A percentile compares a stretch with the other conserved stretches of the same genome.
Evolutionary conservation across 805 yeast genomes (phyloP).

Genomic region (Saccharomycopsis schoenii): DNA sequence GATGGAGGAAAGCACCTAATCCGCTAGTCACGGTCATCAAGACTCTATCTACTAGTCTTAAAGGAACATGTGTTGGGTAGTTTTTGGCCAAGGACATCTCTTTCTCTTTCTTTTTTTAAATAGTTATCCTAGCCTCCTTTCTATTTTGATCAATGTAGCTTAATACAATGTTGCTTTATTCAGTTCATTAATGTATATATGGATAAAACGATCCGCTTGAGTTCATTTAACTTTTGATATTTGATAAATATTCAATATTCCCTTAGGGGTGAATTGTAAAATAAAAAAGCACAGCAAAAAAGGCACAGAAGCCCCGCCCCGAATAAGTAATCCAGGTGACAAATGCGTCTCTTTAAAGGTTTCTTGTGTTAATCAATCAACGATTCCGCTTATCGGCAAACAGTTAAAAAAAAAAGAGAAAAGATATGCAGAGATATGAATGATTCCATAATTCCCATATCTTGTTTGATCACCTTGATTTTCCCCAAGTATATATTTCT

Average conservation of each 20-base stretch:
- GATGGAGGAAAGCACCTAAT: conserved; percentile 66
- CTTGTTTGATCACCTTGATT: not conserved
- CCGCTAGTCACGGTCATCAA: conserved; percentile 66
- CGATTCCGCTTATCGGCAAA: not conserved
- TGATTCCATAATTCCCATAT: not conserved
- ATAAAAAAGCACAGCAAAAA: too few species aligned
- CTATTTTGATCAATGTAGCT: not conserved
- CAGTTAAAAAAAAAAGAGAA: too few species aligned
- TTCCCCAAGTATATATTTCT: not conserved
- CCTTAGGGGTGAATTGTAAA: not conserved
- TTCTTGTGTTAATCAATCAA: too few species aligned
- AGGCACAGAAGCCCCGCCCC: too few species aligned
- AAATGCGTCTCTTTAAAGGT: too few species aligned
- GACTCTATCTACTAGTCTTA: conserved; percentile 50
- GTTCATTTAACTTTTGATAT: too few species aligned
- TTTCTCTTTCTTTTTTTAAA: not conserved
- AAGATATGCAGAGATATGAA: not conserved
- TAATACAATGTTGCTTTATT: not conserved
- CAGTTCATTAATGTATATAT: too few species aligned
- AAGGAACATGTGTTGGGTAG: conserved; percentile 75
- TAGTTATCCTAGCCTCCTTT: not conserved
- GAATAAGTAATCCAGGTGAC: too few species aligned
- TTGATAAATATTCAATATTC: not conserved
- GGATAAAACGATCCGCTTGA: too few species aligned
- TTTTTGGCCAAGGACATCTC: conserved; percentile 4